Base-by-base conservation (phyloP, 2,329 filamentous ascomycete species). In the Gnomoniopsis smithogilvyi region DNA sequence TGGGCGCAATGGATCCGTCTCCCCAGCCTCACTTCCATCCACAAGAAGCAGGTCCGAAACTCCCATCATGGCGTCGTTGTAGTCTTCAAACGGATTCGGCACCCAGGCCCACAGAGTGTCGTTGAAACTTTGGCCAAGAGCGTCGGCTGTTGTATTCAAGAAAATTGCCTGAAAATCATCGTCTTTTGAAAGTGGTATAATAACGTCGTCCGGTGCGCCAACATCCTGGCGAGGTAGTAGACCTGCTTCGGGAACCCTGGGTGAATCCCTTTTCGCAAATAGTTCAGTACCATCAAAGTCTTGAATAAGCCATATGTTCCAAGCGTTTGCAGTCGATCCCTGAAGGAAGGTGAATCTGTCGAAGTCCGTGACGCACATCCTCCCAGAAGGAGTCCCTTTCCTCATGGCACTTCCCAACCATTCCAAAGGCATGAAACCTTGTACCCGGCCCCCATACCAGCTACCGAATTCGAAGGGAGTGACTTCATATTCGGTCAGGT, bases 391-490 rank as follows among this genome's bases (percentile, higher is more conserved):
- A 6, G 58, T 62, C 2, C 71, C 71, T 3, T 67, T 56, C 0
- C 57, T 46, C 64, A 73, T 69, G 2, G 64, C 48, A 1, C 69
- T 71, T 7, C 71, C 71, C 0, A 73, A 58, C 22, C 64, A 70
- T 33, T 65, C 53, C 0, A 66, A 71, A 0, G 69, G 59, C 21
- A 69, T 67, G 26, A 73, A 73, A 0, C 64, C 67, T 22, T 70
- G 68, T 0, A 69, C 62, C 1, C 69, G 57, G 0, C 67, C 67
- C 1, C 70, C 70, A 3, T 57, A 50, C 70, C 71, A 73, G 26
- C 66, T 67, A 8, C 71, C 70, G 22, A 72, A 70, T 50, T 73
- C 70, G 43, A 68, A 73, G 0, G 71, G 69, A 0, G 65, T 72
- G 0, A 72, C 64, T 49, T 73, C 70, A 50, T 70, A 73, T 2